Percentiles rank a stretch among this genome's conserved stretches.
Evolutionary conservation across 805 yeast species (phyloP).

Genomic region (Yarrowia keelungensis): DNA sequence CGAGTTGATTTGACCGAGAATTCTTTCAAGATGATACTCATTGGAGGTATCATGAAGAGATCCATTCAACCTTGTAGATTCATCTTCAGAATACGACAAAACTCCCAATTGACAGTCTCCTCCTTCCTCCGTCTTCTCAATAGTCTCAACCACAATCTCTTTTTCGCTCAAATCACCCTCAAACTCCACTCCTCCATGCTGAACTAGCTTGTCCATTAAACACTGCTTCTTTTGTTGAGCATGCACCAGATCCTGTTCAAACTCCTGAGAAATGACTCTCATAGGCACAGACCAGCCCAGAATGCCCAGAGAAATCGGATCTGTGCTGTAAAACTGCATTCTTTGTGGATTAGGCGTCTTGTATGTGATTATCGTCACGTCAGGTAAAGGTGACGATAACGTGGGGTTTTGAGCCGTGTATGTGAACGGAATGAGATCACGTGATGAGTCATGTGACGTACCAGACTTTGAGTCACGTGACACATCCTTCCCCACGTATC

Average conservation of each 20-base stretch:
- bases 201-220: conserved; percentile 42
- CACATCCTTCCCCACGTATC: background rate
- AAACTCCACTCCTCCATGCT: conserved; percentile 43
- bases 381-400: background rate
- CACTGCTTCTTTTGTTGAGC: conserved; percentile 40
- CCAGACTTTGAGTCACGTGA: background rate
- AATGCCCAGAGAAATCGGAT: conserved; percentile 72
- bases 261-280: conserved; percentile 45
- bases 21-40: conserved; percentile 40
- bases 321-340: conserved; percentile 77
- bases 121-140: conserved; percentile 43
- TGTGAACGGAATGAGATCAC: background rate
- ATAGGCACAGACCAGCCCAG: conserved; percentile 46
- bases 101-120: conserved; percentile 1
- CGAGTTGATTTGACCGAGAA: conserved; percentile 39
- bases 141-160: conserved; percentile 44
- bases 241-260: conserved; percentile 48
- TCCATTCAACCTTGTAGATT: background rate
- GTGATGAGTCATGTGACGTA: background rate
- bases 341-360: conserved; percentile 73
- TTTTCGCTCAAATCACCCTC: conserved; percentile 8
- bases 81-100: background rate
- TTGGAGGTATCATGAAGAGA: background rate
- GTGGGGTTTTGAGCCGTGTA: background rate
- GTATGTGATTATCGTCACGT: conserved; percentile 57